These are phyloP conservation scores for Didymella pinodella DNA, from an alignment of 2,329 filamentous ascomycete genomes.

Conservation along the genomic window DNA sequence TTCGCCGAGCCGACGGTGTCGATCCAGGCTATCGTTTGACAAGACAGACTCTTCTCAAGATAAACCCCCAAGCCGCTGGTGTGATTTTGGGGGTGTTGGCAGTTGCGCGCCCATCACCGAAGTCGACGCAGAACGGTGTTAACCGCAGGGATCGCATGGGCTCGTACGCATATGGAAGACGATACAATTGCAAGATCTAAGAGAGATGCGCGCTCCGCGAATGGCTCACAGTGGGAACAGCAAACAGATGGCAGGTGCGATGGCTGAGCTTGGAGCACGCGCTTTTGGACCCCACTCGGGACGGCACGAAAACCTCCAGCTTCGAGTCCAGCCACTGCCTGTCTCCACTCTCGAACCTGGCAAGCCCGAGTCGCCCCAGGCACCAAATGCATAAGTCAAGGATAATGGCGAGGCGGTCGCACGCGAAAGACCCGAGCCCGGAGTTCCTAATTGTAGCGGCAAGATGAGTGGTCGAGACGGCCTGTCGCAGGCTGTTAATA, in stretches of 20 bases:
- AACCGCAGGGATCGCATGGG: background rate
- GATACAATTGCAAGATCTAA: background rate
- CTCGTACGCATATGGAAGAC: background rate
- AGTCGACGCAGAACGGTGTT: background rate
- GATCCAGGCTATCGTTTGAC: constrained; percentile 10
- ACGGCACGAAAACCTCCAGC: constrained; percentile 9
- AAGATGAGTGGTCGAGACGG: constrained; percentile 14
- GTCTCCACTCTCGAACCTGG: constrained; percentile 9
- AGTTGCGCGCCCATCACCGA: too few species aligned
- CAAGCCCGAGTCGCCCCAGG: constrained; percentile 9
- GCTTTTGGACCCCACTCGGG: constrained; percentile 13
- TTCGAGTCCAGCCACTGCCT: constrained; percentile 15
- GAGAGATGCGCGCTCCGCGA: background rate
- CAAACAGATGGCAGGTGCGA: constrained; percentile 6
- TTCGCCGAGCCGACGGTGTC: constrained; percentile 9
- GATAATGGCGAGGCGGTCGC: constrained; percentile 12
- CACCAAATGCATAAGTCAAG: constrained; percentile 9
- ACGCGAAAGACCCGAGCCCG: constrained; percentile 11
- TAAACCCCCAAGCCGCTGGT: background rate
- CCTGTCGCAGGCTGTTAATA: constrained; percentile 21
- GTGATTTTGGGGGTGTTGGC: background rate
- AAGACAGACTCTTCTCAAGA: constrained; percentile 2
- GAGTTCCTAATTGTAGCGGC: constrained; percentile 15
- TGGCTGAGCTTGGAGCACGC: constrained; percentile 1
- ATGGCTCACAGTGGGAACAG: background rate